Evolutionary conservation across 2,329 filamentous ascomycete species (phyloP), one percentile per base, ranked within the genome.

Genomic region (Zymoseptoria pseudotritici): DNA sequence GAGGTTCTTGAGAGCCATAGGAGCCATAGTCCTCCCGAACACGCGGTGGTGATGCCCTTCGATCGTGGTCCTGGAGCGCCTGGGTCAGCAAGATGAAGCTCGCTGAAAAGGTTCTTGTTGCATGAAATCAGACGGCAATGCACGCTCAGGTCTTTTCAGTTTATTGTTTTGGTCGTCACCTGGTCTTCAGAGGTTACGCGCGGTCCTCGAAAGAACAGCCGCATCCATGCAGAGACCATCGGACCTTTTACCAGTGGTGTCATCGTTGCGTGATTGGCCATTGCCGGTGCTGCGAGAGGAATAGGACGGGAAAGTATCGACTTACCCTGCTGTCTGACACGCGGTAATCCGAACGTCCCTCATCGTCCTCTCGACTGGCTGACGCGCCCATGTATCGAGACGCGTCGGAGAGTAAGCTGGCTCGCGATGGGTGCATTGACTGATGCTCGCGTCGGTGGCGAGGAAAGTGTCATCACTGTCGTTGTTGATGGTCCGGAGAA

Each of bases 71-170:
- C 36, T 46, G 36, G n/a, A 46, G 36, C 36, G n/a, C 10, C 13
- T 46, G 13, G 36, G 36, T 46, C 36, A 46, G 36, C 36, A n/a
- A n/a, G 1, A n/a, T 46, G 36, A 6, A 17, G 36, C 13, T 46
- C 13, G 2, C 4, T 4, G 5, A 3, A 1, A 3, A 11, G n/a
- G 6, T 17, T n/a, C 11, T 46, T 5, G 36, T 46, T 17, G 17
- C 36, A 46, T 2, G 7, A 7, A 5, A 5, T 46, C 36, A n/a
- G n/a, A 6, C 13, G 36, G 36, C 17, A 24, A 22, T 52, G 50
- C 7, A 53, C 29, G 59, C 55, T 89, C 86, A 89, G 86, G 82
- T 89, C 86, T 89, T 89, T 88, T 88, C 85, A 88, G 85, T 88
- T 83, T 81, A 71, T 74, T 26, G 53, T 58, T 21, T 26, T 52